phyloP scores from a whole-genome alignment of 1,139 yeast species.

The Pichia sp. region DNA sequence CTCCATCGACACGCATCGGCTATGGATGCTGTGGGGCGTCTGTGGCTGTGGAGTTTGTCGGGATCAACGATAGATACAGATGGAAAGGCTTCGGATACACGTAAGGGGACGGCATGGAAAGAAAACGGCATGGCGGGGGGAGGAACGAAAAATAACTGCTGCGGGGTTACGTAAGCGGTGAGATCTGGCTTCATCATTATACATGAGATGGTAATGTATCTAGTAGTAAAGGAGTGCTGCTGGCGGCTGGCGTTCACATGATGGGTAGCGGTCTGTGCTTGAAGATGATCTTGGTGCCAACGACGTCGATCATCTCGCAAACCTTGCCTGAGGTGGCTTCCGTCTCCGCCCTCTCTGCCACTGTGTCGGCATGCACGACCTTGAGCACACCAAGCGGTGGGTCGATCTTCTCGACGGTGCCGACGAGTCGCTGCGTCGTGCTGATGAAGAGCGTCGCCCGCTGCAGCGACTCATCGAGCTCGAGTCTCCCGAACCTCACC shows the following conservation, averaged over 20 bases:
- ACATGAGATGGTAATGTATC: too few relatives aligned
- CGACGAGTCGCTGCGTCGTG: slow-evolving; percentile 61
- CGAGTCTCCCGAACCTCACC: slow-evolving; percentile 55
- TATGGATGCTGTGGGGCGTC: too few relatives aligned
- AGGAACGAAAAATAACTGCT: too few relatives aligned
- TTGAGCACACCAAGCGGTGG: slow-evolving; percentile 59
- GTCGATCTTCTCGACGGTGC: slow-evolving; percentile 50
- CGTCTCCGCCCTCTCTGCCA: not conserved
- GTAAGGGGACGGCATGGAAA: too few relatives aligned
- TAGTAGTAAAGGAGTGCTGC: too few relatives aligned
- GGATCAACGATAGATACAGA: too few relatives aligned
- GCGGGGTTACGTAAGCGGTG: too few relatives aligned
- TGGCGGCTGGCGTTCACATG: slow-evolving; percentile 44
- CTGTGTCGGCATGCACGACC: slow-evolving; percentile 35
- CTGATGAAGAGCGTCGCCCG: slow-evolving; percentile 59
- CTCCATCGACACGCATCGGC: slow-evolving; percentile 8
- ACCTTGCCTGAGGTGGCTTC: too few relatives aligned
- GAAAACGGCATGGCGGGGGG: too few relatives aligned
- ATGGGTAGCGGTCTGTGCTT: slow-evolving; percentile 68
- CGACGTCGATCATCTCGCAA: slow-evolving; percentile 54
- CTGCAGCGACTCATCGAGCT: slow-evolving; percentile 42
- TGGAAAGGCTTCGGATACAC: too few relatives aligned
- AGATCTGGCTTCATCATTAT: too few relatives aligned
- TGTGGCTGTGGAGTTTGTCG: too few relatives aligned
- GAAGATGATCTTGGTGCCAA: slow-evolving; percentile 53